Evolutionary conservation across 169 alveolate species (phyloP).

Genomic region (Eimeria maxima): DNA sequence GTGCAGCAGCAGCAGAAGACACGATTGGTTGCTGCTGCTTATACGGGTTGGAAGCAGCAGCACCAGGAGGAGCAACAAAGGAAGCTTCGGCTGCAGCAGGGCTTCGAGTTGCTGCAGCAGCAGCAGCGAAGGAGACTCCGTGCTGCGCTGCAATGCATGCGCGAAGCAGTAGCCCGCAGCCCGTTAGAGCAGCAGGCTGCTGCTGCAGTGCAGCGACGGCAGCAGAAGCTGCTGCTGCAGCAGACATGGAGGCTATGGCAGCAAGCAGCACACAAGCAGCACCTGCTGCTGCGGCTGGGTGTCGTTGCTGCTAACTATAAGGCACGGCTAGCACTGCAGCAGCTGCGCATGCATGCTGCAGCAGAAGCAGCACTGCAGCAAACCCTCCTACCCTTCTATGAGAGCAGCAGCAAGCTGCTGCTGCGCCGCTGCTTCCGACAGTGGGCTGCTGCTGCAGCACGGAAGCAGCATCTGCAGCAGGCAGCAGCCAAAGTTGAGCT

Average conservation of each 20-base stretch:
- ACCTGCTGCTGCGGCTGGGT: slow-evolving; percentile 37
- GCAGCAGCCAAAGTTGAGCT: slow-evolving; percentile 39
- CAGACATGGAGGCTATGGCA: slow-evolving; percentile 6
- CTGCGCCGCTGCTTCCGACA: neutral
- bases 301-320: slow-evolving; percentile 7
- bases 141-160: neutral
- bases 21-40: slow-evolving; percentile 8
- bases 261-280: neutral
- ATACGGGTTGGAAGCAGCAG: slow-evolving; percentile 20
- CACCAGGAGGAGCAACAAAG: slow-evolving; percentile 12
- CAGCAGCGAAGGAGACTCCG: neutral
- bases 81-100: neutral
- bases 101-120: slow-evolving; percentile 10
- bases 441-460: slow-evolving; percentile 43
- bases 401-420: neutral
- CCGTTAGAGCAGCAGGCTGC: slow-evolving; percentile 37
- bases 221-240: slow-evolving; percentile 61
- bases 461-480: slow-evolving; percentile 67
- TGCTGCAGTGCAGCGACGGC: slow-evolving; percentile 20
- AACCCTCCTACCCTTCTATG: neutral
- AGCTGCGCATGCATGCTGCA: slow-evolving; percentile 56
- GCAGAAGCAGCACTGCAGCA: slow-evolving; percentile 69
- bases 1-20: slow-evolving; percentile 30
- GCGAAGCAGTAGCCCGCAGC: slow-evolving; percentile 54
- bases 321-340: slow-evolving; percentile 43